phyloP scores from a whole-genome alignment of 1,284 basidiomycete species.

The Meira miltonrushii region DNA sequence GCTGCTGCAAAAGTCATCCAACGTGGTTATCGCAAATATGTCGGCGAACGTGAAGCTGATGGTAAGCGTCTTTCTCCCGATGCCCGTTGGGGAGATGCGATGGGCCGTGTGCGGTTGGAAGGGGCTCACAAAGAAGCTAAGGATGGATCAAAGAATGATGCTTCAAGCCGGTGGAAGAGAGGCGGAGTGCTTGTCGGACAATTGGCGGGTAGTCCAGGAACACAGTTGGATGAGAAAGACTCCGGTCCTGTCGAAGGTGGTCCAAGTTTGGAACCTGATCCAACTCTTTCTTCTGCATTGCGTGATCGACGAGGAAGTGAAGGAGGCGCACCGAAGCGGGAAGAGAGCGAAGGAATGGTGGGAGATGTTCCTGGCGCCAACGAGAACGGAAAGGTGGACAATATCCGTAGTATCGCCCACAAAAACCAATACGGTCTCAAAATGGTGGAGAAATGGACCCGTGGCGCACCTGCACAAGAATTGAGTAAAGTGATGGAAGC shows the following conservation, averaged over 20 bases:
- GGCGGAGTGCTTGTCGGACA: constrained; percentile 36
- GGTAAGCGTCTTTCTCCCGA: constrained; percentile 36
- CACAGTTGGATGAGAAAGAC: constrained; percentile 20
- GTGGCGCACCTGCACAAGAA: constrained; percentile 34
- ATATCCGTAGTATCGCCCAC: constrained; percentile 35
- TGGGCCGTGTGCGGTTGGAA: constrained; percentile 28
- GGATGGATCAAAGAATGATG: constrained; percentile 24
- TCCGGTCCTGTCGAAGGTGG: constrained; percentile 16
- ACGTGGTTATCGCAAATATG: constrained; percentile 39
- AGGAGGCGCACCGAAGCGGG: constrained; percentile 10
- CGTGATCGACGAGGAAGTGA: constrained; percentile 11
- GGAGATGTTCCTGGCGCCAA: constrained; percentile 39
- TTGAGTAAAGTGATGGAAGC: constrained; percentile 43
- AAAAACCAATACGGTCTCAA: constrained; percentile 25
- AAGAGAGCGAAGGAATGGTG: constrained; percentile 22
- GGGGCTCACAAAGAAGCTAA: constrained; percentile 28
- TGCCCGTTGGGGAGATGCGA: constrained; percentile 34
- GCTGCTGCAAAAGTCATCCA: constrained; percentile 34
- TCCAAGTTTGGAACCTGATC: constrained; percentile 10
- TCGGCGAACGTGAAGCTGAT: constrained; percentile 27
- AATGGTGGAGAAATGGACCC: constrained; percentile 39
- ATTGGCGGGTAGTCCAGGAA: constrained; percentile 18
- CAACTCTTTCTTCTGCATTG: constrained; percentile 26
- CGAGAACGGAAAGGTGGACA: constrained; percentile 40
- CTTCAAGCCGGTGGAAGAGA: constrained; percentile 31